A percentile compares a stretch with the other conserved stretches of the same genome.
Evolutionary conservation across 805 yeast species (phyloP).

Genomic region (Wickerhamiella alocasiicola): DNA sequence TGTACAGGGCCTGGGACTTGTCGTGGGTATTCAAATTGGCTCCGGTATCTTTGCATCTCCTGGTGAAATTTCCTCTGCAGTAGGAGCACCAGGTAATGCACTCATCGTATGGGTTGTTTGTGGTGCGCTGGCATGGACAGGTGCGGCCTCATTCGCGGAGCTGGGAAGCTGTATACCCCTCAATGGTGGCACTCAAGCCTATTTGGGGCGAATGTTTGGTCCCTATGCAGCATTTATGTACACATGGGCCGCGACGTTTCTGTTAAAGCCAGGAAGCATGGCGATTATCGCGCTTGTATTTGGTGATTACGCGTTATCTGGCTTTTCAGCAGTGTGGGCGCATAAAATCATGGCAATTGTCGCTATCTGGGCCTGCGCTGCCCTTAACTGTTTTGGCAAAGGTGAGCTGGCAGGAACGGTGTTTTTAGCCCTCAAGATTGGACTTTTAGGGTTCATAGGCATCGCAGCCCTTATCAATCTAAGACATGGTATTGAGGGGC

Average conservation of each 20-base stretch:
- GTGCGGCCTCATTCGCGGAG: slow-evolving; percentile 33
- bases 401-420: slow-evolving; percentile 19
- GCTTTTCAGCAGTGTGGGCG: slow-evolving; percentile 12
- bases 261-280: slow-evolving; percentile 31
- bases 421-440: slow-evolving; percentile 28
- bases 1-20: slow-evolving; percentile 30
- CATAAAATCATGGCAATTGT: slow-evolving; percentile 7
- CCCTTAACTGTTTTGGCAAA: slow-evolving; percentile 21
- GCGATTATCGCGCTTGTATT: slow-evolving; percentile 32
- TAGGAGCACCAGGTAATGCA: slow-evolving; percentile 30
- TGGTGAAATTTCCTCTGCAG: slow-evolving; percentile 27
- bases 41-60: slow-evolving; percentile 35
- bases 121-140: slow-evolving; percentile 34
- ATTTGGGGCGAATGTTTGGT: slow-evolving; percentile 28
- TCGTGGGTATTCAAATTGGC: slow-evolving; percentile 34
- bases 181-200: slow-evolving; percentile 33
- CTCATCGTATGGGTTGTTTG: slow-evolving; percentile 30
- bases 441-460: slow-evolving; percentile 24
- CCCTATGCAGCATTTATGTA: slow-evolving; percentile 29
- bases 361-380: slow-evolving; percentile 22
- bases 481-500: slow-evolving; percentile 17
- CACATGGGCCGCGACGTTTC: slow-evolving; percentile 30
- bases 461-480: slow-evolving; percentile 24
- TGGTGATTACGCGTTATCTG: slow-evolving; percentile 28
- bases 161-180: slow-evolving; percentile 31